Evolutionary conservation across 1,139 yeast genomes (phyloP).

Genomic region (Meyerozyma sp.): DNA sequence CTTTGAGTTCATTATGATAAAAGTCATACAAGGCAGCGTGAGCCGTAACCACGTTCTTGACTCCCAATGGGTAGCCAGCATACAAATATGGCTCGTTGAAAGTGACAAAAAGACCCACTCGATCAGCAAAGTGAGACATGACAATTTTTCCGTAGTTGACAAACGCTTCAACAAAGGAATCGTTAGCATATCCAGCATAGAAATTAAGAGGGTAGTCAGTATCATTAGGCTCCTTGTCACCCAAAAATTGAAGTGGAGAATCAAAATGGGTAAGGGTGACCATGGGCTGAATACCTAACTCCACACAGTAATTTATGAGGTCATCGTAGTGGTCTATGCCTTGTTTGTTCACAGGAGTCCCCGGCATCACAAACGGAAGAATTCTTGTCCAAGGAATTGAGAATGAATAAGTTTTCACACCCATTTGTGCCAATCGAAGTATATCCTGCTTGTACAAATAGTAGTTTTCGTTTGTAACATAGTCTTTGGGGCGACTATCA

Average conservation of each 20-base stretch:
- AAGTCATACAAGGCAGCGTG: conserved; percentile 23
- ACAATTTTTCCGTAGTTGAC: conserved; percentile 25
- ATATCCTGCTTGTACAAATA: conserved; percentile 28
- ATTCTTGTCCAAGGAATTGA: conserved; percentile 32
- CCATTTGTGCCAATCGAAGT: conserved; percentile 25
- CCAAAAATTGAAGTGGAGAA: conserved; percentile 19
- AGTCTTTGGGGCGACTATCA: conserved; percentile 12
- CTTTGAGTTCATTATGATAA: conserved; percentile 21
- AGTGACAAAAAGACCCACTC: conserved; percentile 28
- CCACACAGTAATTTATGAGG: conserved; percentile 21
- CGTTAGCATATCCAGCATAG: conserved; percentile 21
- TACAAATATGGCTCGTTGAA: conserved; percentile 27
- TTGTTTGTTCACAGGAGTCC: conserved; percentile 22
- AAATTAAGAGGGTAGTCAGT: conserved; percentile 6
- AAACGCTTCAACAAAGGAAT: conserved; percentile 23
- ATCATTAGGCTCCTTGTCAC: conserved; percentile 3
- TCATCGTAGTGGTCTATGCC: conserved; percentile 32
- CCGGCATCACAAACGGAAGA: conserved; percentile 22
- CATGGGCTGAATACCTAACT: conserved; percentile 25
- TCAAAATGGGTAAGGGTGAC: conserved; percentile 32
- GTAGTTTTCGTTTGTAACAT: conserved; percentile 27
- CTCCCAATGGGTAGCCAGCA: conserved; percentile 13
- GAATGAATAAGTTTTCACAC: conserved; percentile 26
- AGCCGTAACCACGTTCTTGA: conserved; percentile 24
- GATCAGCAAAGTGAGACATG: conserved; percentile 25